Conservation (phyloP, 106 monocot genomes). For the Platanthera guangdongensis region DNA sequence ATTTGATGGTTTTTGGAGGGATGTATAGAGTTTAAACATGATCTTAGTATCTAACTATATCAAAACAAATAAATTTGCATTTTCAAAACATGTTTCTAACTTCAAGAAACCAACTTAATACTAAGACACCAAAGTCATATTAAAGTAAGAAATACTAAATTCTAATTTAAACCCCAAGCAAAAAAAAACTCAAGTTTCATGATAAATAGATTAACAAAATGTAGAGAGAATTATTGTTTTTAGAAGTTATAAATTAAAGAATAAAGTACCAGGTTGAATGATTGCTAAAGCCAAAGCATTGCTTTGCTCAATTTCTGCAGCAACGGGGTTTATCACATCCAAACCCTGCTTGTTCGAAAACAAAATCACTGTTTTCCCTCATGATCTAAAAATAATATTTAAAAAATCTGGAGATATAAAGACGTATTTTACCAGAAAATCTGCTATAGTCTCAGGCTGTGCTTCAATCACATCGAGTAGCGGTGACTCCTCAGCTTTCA, state of each 20-base stretch:
- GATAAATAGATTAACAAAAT: background rate
- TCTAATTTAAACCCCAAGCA: background rate
- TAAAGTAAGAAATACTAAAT: background rate
- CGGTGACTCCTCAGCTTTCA: constrained; percentile 30
- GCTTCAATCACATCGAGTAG: constrained; percentile 8
- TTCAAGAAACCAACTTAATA: background rate
- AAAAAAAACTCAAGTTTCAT: background rate
- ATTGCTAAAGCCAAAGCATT: constrained; percentile 91
- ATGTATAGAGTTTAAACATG: no score
- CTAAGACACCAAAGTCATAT: background rate
- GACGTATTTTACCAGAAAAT: constrained; percentile 51
- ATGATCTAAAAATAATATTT: background rate
- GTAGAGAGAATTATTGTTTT: background rate
- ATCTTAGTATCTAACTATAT: no score
- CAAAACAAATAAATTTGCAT: no score
- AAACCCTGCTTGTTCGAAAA: constrained; percentile 32
- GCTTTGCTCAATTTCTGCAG: constrained; percentile 69
- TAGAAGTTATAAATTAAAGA: background rate
- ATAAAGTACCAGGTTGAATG: constrained; percentile 47
- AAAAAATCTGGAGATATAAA: background rate
- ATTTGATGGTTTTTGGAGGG: no score
- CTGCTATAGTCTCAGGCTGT: constrained; percentile 36
- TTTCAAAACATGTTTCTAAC: background rate
- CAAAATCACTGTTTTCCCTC: constrained; percentile 3
- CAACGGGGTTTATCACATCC: constrained; percentile 59